Conservation (phyloP, 331 rosid genomes). For the Phaseolus coccineus region DNA sequence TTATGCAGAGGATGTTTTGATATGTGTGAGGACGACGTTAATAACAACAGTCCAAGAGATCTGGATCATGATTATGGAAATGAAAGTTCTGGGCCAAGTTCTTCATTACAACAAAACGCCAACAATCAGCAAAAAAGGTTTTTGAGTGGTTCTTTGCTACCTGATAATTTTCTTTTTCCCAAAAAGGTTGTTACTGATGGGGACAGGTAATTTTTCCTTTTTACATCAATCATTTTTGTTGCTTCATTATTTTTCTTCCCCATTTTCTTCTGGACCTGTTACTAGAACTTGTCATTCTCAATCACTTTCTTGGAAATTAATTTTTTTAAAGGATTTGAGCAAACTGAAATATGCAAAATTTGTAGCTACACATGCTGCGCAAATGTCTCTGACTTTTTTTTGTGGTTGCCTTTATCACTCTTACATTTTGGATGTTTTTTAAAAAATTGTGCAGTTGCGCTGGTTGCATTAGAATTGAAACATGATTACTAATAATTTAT, state of each 20-base stretch:
- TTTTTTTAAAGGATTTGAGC: slow-evolving; percentile 29
- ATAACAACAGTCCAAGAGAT: slow-evolving; percentile 61
- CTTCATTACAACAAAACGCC: slow-evolving; percentile 57
- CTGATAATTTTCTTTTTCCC: slow-evolving; percentile 63
- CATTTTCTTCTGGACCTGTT: slow-evolving; percentile 23
- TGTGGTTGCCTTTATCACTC: neutral
- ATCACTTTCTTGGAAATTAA: slow-evolving; percentile 21
- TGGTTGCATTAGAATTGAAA: slow-evolving; percentile 24
- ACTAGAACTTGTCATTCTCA: slow-evolving; percentile 6
- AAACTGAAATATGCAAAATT: slow-evolving; percentile 19
- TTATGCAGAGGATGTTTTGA: slow-evolving; percentile 95
- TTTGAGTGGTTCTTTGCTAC: slow-evolving; percentile 71
- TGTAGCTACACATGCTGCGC: slow-evolving; percentile 15
- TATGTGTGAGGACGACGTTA: slow-evolving; percentile 71
- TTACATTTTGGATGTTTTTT: slow-evolving; percentile 13
- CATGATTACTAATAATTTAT: slow-evolving; percentile 32
- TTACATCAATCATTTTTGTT: slow-evolving; percentile 11
- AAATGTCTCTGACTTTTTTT: neutral
- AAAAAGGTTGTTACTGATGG: slow-evolving; percentile 66
- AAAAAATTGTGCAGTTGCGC: neutral
- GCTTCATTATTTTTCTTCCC: slow-evolving; percentile 1
- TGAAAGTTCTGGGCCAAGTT: slow-evolving; percentile 70
- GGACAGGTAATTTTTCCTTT: slow-evolving; percentile 66
- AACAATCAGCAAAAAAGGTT: slow-evolving; percentile 59
- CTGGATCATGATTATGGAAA: slow-evolving; percentile 67